Percentiles rank a stretch among this genome's conserved stretches.
These are phyloP conservation scores for Microstegium vimineum DNA, from an alignment of 176 grass and related monocot species.

Conservation along the genomic window DNA sequence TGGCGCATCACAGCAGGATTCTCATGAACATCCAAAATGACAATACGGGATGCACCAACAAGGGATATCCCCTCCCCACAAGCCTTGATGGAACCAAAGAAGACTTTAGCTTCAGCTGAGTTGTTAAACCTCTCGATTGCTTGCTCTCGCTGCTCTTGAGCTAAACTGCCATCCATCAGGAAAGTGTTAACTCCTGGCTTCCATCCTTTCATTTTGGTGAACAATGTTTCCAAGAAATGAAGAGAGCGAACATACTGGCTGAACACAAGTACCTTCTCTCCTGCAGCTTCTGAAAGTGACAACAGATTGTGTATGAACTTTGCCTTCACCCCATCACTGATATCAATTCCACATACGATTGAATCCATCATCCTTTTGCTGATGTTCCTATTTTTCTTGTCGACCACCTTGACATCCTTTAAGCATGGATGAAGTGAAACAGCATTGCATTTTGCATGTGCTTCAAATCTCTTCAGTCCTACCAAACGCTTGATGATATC, in stretches of 20 bases:
- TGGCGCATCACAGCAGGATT: slow-evolving; percentile 80
- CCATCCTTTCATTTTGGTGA: slow-evolving; percentile 64
- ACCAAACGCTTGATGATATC: slow-evolving; percentile 35
- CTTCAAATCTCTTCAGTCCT: slow-evolving; percentile 41
- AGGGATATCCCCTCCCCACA: slow-evolving; percentile 88
- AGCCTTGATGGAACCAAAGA: slow-evolving; percentile 87
- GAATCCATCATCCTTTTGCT: slow-evolving; percentile 38
- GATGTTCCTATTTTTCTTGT: slow-evolving; percentile 16
- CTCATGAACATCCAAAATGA: slow-evolving; percentile 82
- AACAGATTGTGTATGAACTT: slow-evolving; percentile 57
- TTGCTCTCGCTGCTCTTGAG: slow-evolving; percentile 46
- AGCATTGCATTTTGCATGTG: slow-evolving; percentile 48
- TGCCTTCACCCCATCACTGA: slow-evolving; percentile 59
- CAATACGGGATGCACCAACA: slow-evolving; percentile 59
- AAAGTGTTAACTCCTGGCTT: slow-evolving; percentile 49
- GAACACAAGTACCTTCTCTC: slow-evolving; percentile 79
- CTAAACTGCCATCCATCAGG: slow-evolving; percentile 43
- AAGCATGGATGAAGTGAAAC: slow-evolving; percentile 71
- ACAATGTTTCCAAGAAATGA: slow-evolving; percentile 52
- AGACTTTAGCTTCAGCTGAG: slow-evolving; percentile 59
- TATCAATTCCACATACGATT: slow-evolving; percentile 29
- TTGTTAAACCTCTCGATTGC: slow-evolving; percentile 64
- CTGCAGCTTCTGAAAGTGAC: slow-evolving; percentile 54
- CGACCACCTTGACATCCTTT: slow-evolving; percentile 30
- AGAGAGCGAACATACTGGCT: slow-evolving; percentile 66